Evolutionary conservation across 2,329 filamentous ascomycete genomes (phyloP).

Genomic region (Penicillium hordei): DNA sequence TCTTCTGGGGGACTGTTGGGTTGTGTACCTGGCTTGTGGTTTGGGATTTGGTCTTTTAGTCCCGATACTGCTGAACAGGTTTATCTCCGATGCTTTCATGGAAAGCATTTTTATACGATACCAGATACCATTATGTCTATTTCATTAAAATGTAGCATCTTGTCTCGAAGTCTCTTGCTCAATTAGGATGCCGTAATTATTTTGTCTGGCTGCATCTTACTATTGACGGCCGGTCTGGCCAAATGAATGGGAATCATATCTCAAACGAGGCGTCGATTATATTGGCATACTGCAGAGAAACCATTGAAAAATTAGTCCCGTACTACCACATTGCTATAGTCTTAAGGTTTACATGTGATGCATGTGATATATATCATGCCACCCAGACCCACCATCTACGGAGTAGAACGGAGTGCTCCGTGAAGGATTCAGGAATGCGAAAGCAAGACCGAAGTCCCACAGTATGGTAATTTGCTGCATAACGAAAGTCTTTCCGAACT

Average conservation of each 20-base stretch:
- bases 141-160: background rate
- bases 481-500: constrained; percentile 1
- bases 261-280: too few species aligned
- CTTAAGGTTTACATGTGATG: background rate
- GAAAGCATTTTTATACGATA: background rate
- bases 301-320: too few species aligned
- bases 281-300: too few species aligned
- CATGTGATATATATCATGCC: background rate
- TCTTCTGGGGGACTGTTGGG: constrained; percentile 76
- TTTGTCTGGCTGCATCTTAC: background rate
- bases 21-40: constrained; percentile 72
- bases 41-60: constrained; percentile 69
- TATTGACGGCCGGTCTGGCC: too few species aligned
- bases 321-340: background rate
- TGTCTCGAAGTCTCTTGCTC: background rate
- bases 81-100: background rate
- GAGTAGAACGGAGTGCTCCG: too few species aligned
- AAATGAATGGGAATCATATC: too few species aligned
- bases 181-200: background rate
- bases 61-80: background rate
- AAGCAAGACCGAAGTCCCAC: background rate
- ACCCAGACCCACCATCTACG: background rate
- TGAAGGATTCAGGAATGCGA: background rate
- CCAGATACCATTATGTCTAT: constrained; percentile 1
- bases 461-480: background rate